These are phyloP conservation scores for Aspergillus clavatus DNA, from an alignment of 2,329 filamentous ascomycete genomes.

Conservation along the genomic window DNA sequence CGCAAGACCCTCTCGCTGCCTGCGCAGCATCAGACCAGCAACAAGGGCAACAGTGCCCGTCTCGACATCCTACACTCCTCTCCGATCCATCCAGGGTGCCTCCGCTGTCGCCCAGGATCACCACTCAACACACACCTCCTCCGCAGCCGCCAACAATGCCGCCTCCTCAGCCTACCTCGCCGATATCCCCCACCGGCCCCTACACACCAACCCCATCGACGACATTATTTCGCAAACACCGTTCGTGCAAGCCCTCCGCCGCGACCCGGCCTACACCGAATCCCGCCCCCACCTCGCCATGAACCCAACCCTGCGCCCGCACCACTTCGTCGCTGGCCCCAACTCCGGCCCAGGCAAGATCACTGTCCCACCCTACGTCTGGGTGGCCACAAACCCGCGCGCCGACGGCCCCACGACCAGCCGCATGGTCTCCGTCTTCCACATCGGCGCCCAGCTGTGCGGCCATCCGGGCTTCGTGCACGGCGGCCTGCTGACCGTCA, in stretches of 20 bases:
- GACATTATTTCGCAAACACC: conserved; percentile 50
- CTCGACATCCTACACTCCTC: conserved; percentile 3
- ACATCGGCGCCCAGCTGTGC: conserved; percentile 30
- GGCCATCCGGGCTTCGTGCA: conserved; percentile 36
- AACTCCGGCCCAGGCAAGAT: conserved; percentile 69
- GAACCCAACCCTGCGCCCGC: conserved; percentile 59
- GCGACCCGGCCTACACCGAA: conserved; percentile 61
- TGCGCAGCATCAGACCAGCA: neutral
- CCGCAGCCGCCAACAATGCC: conserved; percentile 3
- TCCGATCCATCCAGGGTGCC: conserved; percentile 2
- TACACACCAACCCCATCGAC: conserved; percentile 14
- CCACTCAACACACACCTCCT: conserved; percentile 1
- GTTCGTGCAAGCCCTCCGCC: conserved; percentile 61
- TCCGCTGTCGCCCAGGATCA: conserved; percentile 8
- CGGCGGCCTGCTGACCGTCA: conserved; percentile 30
- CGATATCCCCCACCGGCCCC: conserved; percentile 3
- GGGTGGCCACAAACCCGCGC: conserved; percentile 15
- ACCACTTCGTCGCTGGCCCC: conserved; percentile 75
- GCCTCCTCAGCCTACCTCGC: conserved; percentile 1
- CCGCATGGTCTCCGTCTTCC: conserved; percentile 26
- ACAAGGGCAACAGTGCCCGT: conserved; percentile 1
- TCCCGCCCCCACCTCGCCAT: conserved; percentile 81
- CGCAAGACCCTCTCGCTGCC: neutral
- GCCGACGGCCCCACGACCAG: conserved; percentile 1
- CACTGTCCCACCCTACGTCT: conserved; percentile 65